phyloP scores from a whole-genome alignment of 768 basidiomycete genomes.

The Termitomyces sp. region DNA sequence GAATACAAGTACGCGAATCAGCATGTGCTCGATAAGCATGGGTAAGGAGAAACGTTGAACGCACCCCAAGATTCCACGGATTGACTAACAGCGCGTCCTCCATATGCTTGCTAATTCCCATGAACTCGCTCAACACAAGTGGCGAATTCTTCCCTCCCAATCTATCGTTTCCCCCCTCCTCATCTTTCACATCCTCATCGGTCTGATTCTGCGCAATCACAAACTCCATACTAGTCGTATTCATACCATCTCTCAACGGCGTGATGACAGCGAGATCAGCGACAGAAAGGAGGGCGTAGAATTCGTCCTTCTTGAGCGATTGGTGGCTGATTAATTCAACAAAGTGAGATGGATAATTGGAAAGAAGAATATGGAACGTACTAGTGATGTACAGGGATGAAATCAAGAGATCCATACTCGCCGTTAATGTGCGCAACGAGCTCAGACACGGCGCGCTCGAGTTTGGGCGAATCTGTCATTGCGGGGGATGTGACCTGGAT shows the following conservation, averaged over 20 bases:
- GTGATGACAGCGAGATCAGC: slow-evolving; percentile 96
- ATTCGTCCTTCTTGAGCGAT: slow-evolving; percentile 95
- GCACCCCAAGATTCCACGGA: slow-evolving; percentile 89
- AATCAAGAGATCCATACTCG: slow-evolving; percentile 89
- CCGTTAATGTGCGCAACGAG: slow-evolving; percentile 94
- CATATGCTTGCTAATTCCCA: slow-evolving; percentile 95
- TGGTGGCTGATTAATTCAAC: slow-evolving; percentile 63
- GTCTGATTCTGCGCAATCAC: slow-evolving; percentile 88
- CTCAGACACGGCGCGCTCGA: slow-evolving; percentile 91
- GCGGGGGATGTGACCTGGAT: slow-evolving; percentile 95
- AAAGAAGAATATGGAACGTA: slow-evolving; percentile 34
- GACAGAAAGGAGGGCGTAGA: slow-evolving; percentile 89
- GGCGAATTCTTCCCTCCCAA: slow-evolving; percentile 56
- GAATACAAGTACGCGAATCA: neutral
- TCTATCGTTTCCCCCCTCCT: neutral
- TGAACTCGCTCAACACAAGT: slow-evolving; percentile 92
- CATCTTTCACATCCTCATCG: neutral
- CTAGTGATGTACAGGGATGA: slow-evolving; percentile 98
- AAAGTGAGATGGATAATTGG: neutral
- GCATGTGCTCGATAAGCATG: too few species aligned
- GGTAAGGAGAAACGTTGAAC: too few species aligned
- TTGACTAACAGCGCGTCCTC: slow-evolving; percentile 85
- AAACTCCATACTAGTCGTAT: slow-evolving; percentile 98
- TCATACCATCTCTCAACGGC: slow-evolving; percentile 96
- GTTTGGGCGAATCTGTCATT: slow-evolving; percentile 85